phyloP scores from a whole-genome alignment of 1,139 yeast species.

The Debaryomyces fabryi region DNA sequence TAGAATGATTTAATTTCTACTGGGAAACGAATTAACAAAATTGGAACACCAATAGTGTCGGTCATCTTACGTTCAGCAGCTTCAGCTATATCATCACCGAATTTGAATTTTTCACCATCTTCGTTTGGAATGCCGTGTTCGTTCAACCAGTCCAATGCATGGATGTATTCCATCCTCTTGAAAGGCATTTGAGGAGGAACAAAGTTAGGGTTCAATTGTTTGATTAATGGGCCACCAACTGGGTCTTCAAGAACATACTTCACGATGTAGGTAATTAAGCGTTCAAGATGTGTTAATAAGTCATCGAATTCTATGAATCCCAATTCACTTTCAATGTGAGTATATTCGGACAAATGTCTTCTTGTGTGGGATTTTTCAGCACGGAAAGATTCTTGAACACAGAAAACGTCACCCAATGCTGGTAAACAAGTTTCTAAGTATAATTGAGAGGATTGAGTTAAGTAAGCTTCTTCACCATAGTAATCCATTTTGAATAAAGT shows the following conservation, averaged over 20 bases:
- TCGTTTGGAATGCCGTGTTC: constrained; percentile 93
- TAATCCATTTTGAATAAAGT: constrained; percentile 91
- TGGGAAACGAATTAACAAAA: constrained; percentile 91
- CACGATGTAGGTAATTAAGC: constrained; percentile 67
- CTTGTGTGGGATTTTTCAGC: constrained; percentile 99
- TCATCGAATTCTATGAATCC: constrained; percentile 88
- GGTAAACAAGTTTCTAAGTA: constrained; percentile 97
- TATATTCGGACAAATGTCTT: constrained; percentile 96
- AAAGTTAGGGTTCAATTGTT: constrained; percentile 91
- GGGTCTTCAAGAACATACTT: constrained; percentile 86
- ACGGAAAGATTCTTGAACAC: constrained; percentile 98
- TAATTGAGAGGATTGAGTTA: constrained; percentile 96
- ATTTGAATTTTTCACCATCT: constrained; percentile 87
- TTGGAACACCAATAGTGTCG: constrained; percentile 90
- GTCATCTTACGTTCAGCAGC: constrained; percentile 99
- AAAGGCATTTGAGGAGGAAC: constrained; percentile 83
- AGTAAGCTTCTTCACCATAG: constrained; percentile 95
- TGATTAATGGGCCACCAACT: constrained; percentile 82
- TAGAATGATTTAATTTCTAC: constrained; percentile 96
- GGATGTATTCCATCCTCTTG: constrained; percentile 85
- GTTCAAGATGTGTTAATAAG: constrained; percentile 81
- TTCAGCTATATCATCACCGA: constrained; percentile 99
- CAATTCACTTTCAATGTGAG: constrained; percentile 94
- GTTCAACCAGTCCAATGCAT: constrained; percentile 95
- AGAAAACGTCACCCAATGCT: constrained; percentile 93